Base-by-base conservation (phyloP, 140 eudicot species). In the Senecio squalidus region DNA sequence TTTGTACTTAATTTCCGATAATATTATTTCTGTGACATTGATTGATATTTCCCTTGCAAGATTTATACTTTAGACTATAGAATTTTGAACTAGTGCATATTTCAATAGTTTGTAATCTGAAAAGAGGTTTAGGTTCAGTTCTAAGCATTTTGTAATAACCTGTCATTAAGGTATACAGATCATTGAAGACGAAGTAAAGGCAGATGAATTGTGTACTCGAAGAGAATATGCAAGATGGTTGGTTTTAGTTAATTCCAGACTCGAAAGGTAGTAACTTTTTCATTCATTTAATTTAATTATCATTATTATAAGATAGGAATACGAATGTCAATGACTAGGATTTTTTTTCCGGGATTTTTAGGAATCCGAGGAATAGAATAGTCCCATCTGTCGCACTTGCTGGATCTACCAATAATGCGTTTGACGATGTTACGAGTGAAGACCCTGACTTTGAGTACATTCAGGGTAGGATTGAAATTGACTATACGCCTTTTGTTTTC, bases 161-260 rank as follows among this genome's bases (percentile, higher is more conserved):
- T 67, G 29, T 59, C 56, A 55, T 76, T 83, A 90, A 82, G 88
- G 78, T 76, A 61, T 74, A 73, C 96, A 91, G 98, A 86, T 91
- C 27, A 68, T 87, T 67, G 92, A 92, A 53, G 96, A 92, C 18
- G 80, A 76, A 64, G 84, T 79, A 18, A 75, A 67, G 67, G 86
- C 91, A 18, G 84, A 81, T 64, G 86, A 84, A 39, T 74, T 92
- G 45, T 92, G 98, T 71, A 76, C 88, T 9, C 76, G 96, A 67
- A 78, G 98, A 78, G 95, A 92, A 75, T 92, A 86, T 46, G 92
- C 96, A 68, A 75, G 98, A 72, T 91, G 96, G 98, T 63, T 91
- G 65, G 74, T 84, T 30, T 72, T 72, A 39, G 81, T 74, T 59
- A 86, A 80, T 74, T 83, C 94, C 26, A 71, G 73, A 60, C 83